Percentiles rank a stretch among this genome's conserved stretches.
These are phyloP conservation scores for Clitopilus passeckerianus DNA, from an alignment of 768 basidiomycete species.

Conservation along the genomic window DNA sequence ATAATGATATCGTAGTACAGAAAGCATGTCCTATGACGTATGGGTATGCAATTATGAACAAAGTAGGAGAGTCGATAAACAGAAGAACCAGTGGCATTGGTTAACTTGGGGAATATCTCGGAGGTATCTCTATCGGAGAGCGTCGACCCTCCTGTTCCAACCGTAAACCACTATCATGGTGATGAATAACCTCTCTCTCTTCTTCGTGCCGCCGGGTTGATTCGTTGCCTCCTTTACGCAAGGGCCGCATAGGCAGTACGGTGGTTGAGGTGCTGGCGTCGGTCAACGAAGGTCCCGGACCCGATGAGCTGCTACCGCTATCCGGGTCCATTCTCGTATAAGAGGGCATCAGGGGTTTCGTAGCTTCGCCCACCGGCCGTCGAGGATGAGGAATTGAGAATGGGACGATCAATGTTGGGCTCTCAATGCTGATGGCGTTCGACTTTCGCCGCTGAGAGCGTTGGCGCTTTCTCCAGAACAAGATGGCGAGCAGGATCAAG, in stretches of 20 bases:
- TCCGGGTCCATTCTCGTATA: neutral
- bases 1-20: too few relatives aligned
- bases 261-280: neutral
- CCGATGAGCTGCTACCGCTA: neutral
- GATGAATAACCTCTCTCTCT: neutral
- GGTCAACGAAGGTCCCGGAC: neutral
- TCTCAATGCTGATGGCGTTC: neutral
- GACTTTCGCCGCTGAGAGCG: neutral
- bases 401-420: neutral
- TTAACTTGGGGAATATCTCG: neutral
- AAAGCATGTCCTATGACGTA: too few relatives aligned
- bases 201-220: neutral
- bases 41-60: too few relatives aligned
- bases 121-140: neutral
- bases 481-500: slow-evolving; percentile 1
- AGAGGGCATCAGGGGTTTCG: neutral
- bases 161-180: neutral
- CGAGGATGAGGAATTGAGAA: neutral
- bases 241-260: neutral
- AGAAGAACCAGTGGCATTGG: too few relatives aligned
- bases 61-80: too few relatives aligned
- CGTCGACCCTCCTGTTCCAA: neutral
- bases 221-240: neutral
- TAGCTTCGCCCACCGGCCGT: neutral
- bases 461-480: neutral